Evolutionary conservation across 2,329 filamentous ascomycete species (phyloP), one percentile per base, ranked within the genome.

Genomic region (Fusarium secorum): DNA sequence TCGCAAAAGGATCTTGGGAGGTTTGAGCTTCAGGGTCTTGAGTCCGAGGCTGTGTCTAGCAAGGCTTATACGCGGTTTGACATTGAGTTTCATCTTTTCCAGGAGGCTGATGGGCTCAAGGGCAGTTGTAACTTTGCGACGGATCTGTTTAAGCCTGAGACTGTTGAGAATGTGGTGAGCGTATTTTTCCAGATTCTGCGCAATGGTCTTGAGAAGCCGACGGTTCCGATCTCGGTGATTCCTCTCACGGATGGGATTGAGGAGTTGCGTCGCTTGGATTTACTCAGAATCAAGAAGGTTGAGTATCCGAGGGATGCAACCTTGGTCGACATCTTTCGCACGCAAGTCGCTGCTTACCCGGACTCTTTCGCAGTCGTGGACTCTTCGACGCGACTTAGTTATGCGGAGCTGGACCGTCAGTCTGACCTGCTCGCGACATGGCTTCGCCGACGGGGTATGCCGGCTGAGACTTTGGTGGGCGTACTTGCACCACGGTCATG

Each of bases 61-160:
- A 41, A 52, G 8, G 39, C 49, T 4, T 64, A 70, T 5, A 64
- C 75, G 0, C 44, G 74, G 20, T 75, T 75, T 20, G 75, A 77
- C 15, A 20, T 77, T 3, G 75, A 77, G 53, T 74, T 77, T 1
- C 75, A 77, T 35, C 26, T 77, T 2, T 75, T 69, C 36, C 75
- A 75, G 13, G 66, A 73, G 36, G 41, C 69, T 0, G 36, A 55
- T 10, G 28, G 33, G 0, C 60, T 77, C 0, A 59, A 45, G 4
- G 74, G 76, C 0, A 48, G 56, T 5, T 36, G 68, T 9, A 30
- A 74, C 7, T 78, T 65, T 35, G 66, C 76, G 0, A 64, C 66
- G 7, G 76, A 77, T 17, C 56, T 78, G 0, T 78, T 70, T 18
- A 59, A 72, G 8, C 17, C 64, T 0, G 61, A 65, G n/a, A 76